These are phyloP conservation scores for Trichoderma virens DNA, from an alignment of 495 filamentous ascomycete species.

Conservation along the genomic window DNA sequence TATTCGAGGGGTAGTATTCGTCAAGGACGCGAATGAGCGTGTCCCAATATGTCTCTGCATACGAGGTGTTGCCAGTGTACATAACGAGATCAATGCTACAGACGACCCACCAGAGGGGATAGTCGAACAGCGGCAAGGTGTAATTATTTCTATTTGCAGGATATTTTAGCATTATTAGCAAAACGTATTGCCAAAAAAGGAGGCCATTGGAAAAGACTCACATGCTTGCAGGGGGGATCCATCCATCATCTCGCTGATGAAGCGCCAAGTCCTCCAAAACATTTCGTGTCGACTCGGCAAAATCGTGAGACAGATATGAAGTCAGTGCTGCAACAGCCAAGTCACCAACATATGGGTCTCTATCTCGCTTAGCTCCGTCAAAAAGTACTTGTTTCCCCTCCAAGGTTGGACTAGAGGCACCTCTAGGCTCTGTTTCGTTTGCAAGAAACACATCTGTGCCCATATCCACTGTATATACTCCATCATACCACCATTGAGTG, in stretches of 20 bases:
- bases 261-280: slow-evolving; percentile 37
- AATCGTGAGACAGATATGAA: slow-evolving; percentile 36
- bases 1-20: slow-evolving; percentile 29
- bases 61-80: slow-evolving; percentile 34
- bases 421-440: slow-evolving; percentile 30
- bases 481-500: slow-evolving; percentile 43
- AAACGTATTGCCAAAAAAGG: background rate
- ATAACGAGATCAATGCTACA: slow-evolving; percentile 35
- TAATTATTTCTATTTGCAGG: slow-evolving; percentile 29
- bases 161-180: slow-evolving; percentile 2
- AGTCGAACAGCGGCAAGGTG: slow-evolving; percentile 36
- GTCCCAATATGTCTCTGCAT: slow-evolving; percentile 24
- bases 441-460: slow-evolving; percentile 29
- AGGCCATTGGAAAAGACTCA: slow-evolving; percentile 11
- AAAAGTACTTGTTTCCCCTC: slow-evolving; percentile 34
- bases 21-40: slow-evolving; percentile 33
- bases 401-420: slow-evolving; percentile 29
- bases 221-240: slow-evolving; percentile 46
- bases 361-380: slow-evolving; percentile 42
- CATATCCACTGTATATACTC: slow-evolving; percentile 40
- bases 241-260: slow-evolving; percentile 40
- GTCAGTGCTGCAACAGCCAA: slow-evolving; percentile 36
- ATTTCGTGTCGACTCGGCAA: slow-evolving; percentile 28
- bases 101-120: slow-evolving; percentile 41
- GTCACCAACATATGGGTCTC: slow-evolving; percentile 43